Base-by-base conservation (phyloP, 441 rosid species). In the California macrophylla region DNA sequence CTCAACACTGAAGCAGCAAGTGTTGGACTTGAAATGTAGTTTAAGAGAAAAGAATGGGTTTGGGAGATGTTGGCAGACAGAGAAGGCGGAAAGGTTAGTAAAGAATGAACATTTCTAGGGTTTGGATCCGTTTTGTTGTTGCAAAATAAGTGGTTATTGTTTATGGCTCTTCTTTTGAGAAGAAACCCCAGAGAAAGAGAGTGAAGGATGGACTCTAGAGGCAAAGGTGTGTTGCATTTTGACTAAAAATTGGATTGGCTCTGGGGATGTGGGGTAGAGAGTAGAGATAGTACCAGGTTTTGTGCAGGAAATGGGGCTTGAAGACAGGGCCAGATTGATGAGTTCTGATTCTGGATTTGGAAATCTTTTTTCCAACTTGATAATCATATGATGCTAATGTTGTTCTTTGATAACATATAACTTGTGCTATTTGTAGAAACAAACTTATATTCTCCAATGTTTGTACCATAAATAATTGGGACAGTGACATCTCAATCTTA, bases 91-190 rank as follows among this genome's bases (percentile, higher is more conserved):
- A 77, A 74, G 81, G 72, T 70, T 67, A 45, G 67, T 40, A 24
- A 66, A 56, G 78, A 68, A 72, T 71, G 70, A 69, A 25, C 66
- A 69, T 1, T 62, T 45, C 29, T 56, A 18, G 63, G 63, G 25
- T 60, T 60, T 60, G 64, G 64, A 60, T 60, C 64, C 24, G 15
- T 38, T 13, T 38, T 20, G 24, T 18, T n/a, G 15, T 10, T 38
- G 1, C 40, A 7, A 58, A n/a, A 15, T 13, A 56, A 21, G 58
- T 18, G 21, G 56, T n/a, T 8, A 2, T 50, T 52, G 28, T 42
- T 52, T 52, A 24, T 52, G 60, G 80, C 87, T 79, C 90, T 75
- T 71, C 90, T 82, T 81, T 84, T 81, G 72, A 84, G 82, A 70
- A 62, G 66, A 72, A 30, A 58, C 0, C 61, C 61, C 28, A 18